These are phyloP conservation scores for Beauveria medogensis DNA, from an alignment of 2,329 filamentous ascomycete species.

Conservation along the genomic window DNA sequence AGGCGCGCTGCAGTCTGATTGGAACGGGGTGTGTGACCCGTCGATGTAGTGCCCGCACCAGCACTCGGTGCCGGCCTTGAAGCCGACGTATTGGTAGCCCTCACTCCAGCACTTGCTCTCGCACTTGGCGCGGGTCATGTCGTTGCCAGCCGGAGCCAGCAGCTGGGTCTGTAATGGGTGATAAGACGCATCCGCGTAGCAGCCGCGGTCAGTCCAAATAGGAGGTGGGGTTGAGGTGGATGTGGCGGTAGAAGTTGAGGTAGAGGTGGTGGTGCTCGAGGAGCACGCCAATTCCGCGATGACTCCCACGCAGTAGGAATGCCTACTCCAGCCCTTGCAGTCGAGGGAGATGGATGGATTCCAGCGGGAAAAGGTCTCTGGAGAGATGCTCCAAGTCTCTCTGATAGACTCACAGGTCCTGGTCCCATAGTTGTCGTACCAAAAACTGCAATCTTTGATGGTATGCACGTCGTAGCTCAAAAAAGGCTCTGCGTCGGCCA, in stretches of 20 bases:
- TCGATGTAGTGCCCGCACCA: background rate
- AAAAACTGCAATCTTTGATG: conserved; percentile 4
- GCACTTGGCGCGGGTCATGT: background rate
- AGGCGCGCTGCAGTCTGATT: background rate
- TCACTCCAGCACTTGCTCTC: background rate
- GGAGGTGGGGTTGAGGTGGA: background rate
- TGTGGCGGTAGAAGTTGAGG: background rate
- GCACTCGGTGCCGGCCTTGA: conserved; percentile 3
- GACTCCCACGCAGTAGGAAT: conserved; percentile 2
- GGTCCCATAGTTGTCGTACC: background rate
- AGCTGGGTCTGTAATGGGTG: conserved; percentile 3
- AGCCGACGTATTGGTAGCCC: background rate
- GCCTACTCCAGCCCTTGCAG: background rate
- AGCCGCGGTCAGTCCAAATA: background rate
- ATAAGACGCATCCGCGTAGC: background rate
- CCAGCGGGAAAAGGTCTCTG: background rate
- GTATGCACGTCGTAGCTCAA: background rate
- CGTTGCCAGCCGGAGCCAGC: background rate
- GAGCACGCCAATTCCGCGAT: background rate
- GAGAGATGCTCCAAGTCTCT: background rate
- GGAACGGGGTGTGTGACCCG: background rate
- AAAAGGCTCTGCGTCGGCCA: background rate
- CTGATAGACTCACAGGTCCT: background rate
- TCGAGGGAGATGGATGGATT: background rate
- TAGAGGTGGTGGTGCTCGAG: background rate